Conservation (phyloP, 23 red algal genomes). For the Chondrus crispus region DNA sequence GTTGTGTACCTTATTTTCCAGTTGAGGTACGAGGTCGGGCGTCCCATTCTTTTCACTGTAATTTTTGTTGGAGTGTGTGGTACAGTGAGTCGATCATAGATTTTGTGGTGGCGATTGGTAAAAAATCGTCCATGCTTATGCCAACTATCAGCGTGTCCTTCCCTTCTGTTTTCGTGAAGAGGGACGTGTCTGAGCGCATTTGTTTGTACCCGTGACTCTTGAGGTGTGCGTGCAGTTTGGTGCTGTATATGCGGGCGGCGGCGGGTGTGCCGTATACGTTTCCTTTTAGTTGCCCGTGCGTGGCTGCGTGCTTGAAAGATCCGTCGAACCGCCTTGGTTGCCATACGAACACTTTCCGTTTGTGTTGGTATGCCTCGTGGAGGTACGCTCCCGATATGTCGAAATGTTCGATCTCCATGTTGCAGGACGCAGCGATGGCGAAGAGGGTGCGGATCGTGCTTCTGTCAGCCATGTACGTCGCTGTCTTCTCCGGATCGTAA, state of each 20-base stretch:
- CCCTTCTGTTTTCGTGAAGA: background rate
- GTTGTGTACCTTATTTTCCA: too few species aligned
- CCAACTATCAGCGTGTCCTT: background rate
- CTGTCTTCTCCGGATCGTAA: background rate
- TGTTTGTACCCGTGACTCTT: background rate
- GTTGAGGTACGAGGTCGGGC: too few species aligned
- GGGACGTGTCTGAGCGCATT: background rate
- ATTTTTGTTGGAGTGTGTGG: background rate
- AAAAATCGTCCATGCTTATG: conserved; percentile 16
- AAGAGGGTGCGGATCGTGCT: background rate
- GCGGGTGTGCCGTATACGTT: conserved; percentile 1
- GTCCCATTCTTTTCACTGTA: too few species aligned
- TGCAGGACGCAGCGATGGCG: background rate
- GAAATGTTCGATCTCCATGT: conserved; percentile 17
- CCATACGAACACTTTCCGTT: background rate
- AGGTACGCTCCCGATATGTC: background rate
- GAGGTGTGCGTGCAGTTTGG: background rate
- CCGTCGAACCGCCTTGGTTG: background rate
- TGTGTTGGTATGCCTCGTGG: background rate
- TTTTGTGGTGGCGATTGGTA: background rate
- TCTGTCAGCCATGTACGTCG: background rate
- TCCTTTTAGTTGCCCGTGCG: background rate
- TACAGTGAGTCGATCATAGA: background rate
- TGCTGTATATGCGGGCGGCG: background rate
- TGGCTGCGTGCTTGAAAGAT: background rate